Base-by-base conservation (phyloP, 2,329 filamentous ascomycete genomes). In the Hypoxylon sp. region DNA sequence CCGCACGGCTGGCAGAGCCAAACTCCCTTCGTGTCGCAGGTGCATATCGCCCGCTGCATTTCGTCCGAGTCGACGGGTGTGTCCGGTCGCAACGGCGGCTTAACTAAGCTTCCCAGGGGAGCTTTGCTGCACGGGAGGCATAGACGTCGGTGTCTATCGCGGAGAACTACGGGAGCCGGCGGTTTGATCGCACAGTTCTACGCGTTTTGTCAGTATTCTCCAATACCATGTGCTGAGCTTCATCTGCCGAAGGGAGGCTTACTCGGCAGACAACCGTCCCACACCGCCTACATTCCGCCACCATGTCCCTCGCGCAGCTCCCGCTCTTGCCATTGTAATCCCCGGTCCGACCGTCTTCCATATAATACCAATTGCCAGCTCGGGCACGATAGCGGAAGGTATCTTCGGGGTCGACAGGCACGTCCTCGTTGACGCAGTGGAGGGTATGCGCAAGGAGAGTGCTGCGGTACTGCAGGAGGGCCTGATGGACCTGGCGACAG, bases 141-240 rank as follows among this genome's bases (percentile, higher is more conserved):
- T 2, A 97, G 85, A 21, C 95, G 88, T 52, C 95, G 91, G 76
- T 96, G 91, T 39, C 95, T 89, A 66, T 90, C 87, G 43, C 88
- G 89, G 37, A 97, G 84, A 21, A 88, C 84, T 30, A 85, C 82
- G 1, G 85, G 83, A 2, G 90, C 87, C 0, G 93, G 93, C 0
- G 91, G 89, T 78, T 97, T 97, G 74, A 93, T 91, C 5, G 90
- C 90, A 79, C 95, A 98, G 73, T 98, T 98, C 93, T 97, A 77
- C n/a, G 55, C 12, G n/a, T 16, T 32, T 21, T 50, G 32, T 62
- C 19, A 67, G 32, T 21, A 43, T 51, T 14, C 7, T 37, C 9
- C 34, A 7, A 45, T 1, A 52, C 5, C 37, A 58, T 75, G 63
- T 21, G 12, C 23, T 16, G 25, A 57, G 57, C 47, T n/a, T n/a